Conservation (phyloP, 2,329 filamentous ascomycete species). For the Plectosphaerella plurivora region DNA sequence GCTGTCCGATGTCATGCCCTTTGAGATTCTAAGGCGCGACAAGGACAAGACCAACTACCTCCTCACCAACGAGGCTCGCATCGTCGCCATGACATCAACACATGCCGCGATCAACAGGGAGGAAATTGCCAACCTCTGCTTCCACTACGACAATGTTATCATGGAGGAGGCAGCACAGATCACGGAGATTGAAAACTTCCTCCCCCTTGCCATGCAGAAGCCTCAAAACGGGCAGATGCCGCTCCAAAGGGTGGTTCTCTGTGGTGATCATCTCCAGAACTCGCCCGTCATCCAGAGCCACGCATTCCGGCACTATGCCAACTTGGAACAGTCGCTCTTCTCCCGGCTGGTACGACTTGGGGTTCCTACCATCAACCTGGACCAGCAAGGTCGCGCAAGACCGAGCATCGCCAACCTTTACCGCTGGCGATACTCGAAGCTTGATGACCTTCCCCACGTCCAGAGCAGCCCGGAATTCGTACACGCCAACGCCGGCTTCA, state of each 20-base stretch:
- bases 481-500: slow-evolving; percentile 84
- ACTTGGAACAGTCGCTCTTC: slow-evolving; percentile 94
- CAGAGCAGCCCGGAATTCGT: slow-evolving; percentile 66
- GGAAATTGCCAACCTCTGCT: slow-evolving; percentile 87
- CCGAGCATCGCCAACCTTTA: slow-evolving; percentile 86
- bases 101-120: slow-evolving; percentile 92
- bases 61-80: slow-evolving; percentile 90
- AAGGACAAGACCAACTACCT: slow-evolving; percentile 96
- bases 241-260: slow-evolving; percentile 84
- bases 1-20: slow-evolving; percentile 87
- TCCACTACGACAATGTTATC: slow-evolving; percentile 94
- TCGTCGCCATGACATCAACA: slow-evolving; percentile 97
- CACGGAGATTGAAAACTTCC: slow-evolving; percentile 95
- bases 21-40: slow-evolving; percentile 85
- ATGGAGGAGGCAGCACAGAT: slow-evolving; percentile 99
- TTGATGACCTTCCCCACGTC: slow-evolving; percentile 76
- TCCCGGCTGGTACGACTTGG: slow-evolving; percentile 84
- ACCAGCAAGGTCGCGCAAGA: slow-evolving; percentile 89
- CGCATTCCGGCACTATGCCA: slow-evolving; percentile 91
- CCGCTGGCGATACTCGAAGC: slow-evolving; percentile 82
- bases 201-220: slow-evolving; percentile 89
- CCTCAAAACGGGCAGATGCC: slow-evolving; percentile 67
- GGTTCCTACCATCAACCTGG: slow-evolving; percentile 84
- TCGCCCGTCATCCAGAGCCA: slow-evolving; percentile 93
- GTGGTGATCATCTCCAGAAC: slow-evolving; percentile 95